Percentiles rank a stretch among this genome's conserved stretches.
Evolutionary conservation across 768 basidiomycete species (phyloP).

Genomic region (Amanita rimosa): DNA sequence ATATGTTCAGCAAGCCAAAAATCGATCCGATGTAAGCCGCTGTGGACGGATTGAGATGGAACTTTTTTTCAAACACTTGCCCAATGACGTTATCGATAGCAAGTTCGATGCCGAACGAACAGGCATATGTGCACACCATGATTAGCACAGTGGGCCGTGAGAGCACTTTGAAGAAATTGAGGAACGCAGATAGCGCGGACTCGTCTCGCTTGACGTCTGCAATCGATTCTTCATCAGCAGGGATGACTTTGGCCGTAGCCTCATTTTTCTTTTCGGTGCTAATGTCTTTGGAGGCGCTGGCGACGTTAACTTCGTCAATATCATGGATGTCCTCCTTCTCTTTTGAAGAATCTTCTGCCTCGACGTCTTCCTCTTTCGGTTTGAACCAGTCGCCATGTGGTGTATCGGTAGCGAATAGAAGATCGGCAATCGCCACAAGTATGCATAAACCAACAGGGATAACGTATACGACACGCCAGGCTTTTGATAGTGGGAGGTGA

Average conservation of each 20-base stretch:
- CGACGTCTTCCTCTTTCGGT: neutral
- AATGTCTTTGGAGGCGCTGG: neutral
- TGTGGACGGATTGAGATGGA: conserved; percentile 32
- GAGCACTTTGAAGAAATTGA: conserved; percentile 21
- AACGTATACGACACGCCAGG: conserved; percentile 18
- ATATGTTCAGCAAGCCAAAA: conserved; percentile 8
- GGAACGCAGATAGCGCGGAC: conserved; percentile 13
- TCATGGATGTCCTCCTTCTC: neutral
- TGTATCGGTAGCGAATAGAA: conserved; percentile 1
- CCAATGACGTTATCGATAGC: conserved; percentile 43
- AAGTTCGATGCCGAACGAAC: conserved; percentile 49
- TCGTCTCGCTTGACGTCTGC: conserved; percentile 4
- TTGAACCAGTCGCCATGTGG: conserved; percentile 1
- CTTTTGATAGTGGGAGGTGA: conserved; percentile 10
- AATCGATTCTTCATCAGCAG: neutral
- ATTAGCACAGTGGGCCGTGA: conserved; percentile 40
- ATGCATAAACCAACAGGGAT: neutral
- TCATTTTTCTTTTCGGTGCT: neutral
- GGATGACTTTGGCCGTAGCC: neutral
- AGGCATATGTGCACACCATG: conserved; percentile 38
- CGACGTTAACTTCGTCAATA: neutral
- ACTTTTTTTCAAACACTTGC: conserved; percentile 25
- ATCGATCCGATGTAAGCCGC: conserved; percentile 39
- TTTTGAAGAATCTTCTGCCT: neutral
- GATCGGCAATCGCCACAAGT: neutral